A percentile compares a stretch with the other conserved stretches of the same genome.
These are phyloP conservation scores for Datura wrightii DNA, from an alignment of 257 asterid genomes.

Conservation along the genomic window DNA sequence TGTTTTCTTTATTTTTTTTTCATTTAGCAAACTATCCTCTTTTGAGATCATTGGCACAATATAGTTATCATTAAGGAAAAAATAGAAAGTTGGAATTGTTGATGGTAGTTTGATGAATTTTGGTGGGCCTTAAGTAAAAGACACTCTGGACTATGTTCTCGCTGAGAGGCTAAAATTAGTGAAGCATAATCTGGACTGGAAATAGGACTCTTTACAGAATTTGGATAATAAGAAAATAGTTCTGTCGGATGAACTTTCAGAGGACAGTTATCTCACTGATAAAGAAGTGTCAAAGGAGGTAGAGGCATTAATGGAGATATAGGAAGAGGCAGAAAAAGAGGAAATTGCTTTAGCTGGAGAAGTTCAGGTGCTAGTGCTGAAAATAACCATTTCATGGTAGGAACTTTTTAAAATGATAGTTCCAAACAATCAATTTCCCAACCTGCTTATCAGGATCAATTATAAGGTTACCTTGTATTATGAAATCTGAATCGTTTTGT, in stretches of 20 bases:
- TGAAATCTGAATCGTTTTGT: conserved; percentile 11
- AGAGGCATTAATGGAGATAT: neutral
- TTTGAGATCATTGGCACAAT: neutral
- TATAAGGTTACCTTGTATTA: conserved; percentile 12
- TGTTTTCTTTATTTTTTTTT: neutral
- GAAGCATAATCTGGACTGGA: neutral
- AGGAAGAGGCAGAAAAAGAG: neutral
- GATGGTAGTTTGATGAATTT: neutral
- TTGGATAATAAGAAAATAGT: neutral
- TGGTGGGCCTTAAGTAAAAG: conserved; percentile 6
- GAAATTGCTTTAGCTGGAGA: neutral
- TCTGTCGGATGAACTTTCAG: neutral
- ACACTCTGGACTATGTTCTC: neutral
- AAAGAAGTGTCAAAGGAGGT: conserved; percentile 19
- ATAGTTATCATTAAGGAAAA: neutral
- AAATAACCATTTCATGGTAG: neutral
- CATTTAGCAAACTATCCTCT: conserved; percentile 3
- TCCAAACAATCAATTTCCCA: neutral
- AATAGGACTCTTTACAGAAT: too few relatives aligned
- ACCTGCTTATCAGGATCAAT: conserved; percentile 24
- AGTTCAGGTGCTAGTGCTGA: conserved; percentile 23
- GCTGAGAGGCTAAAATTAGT: neutral
- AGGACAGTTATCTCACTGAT: neutral
- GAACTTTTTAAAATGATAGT: neutral
- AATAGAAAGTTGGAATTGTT: neutral